Conservation (phyloP, 441 rosid genomes). For the Populus tomentosa region DNA sequence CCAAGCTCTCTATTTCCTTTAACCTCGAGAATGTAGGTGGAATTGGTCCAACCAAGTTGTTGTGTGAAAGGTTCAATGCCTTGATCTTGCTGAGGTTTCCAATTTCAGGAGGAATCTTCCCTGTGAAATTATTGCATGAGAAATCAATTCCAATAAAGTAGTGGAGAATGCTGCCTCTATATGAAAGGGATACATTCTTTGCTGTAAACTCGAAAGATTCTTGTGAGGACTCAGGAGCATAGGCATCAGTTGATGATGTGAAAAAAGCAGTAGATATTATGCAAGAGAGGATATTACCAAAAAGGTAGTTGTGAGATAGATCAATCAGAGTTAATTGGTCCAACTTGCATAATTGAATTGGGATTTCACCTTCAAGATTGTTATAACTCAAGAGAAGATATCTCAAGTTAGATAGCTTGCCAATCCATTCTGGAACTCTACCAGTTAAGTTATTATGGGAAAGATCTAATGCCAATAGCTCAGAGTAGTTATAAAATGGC, state of each 20-base stretch:
- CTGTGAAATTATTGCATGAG: constrained; percentile 8
- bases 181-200: background rate
- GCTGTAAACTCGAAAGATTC: background rate
- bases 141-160: constrained; percentile 12
- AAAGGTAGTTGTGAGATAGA: constrained; percentile 8
- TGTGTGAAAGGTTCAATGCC: background rate
- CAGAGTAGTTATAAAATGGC: background rate
- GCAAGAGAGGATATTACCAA: background rate
- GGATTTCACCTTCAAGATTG: constrained; percentile 1
- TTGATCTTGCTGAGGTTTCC: constrained; percentile 1
- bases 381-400: constrained; percentile 2
- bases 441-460: background rate
- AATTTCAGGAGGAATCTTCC: constrained; percentile 13
- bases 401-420: background rate
- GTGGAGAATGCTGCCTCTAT: background rate
- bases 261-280: background rate
- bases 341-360: background rate
- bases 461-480: background rate
- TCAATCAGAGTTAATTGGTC: background rate
- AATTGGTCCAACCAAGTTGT: background rate
- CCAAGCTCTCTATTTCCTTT: too few species aligned
- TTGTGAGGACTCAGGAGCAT: too few species aligned
- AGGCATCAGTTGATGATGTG: background rate
- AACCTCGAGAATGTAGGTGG: background rate
- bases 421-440: background rate